Evolutionary conservation across 2,329 filamentous ascomycete genomes (phyloP), one percentile per base, ranked within the genome.

Genomic region (Xylariomycetidae sp.): DNA sequence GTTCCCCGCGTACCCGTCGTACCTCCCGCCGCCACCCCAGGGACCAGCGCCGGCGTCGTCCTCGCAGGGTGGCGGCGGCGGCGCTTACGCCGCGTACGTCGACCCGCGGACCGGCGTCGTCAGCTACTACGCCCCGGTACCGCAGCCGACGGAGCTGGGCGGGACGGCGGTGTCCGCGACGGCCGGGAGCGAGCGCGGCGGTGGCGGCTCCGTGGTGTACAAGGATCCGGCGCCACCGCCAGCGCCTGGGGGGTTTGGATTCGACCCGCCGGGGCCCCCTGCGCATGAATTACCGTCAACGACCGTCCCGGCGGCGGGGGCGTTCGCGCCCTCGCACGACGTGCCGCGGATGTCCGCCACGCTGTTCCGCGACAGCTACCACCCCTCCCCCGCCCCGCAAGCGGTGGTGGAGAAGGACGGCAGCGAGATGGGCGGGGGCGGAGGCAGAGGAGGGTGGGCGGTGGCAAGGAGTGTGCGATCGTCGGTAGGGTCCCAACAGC

Each of bases 61-160:
- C 6, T n/a, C n/a, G n/a, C n/a, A n/a, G n/a, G n/a, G n/a, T n/a
- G n/a, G n/a, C n/a, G n/a, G n/a, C n/a, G 34, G 32, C 22, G 9
- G 29, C 4, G 32, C 37, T 14, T 40, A 40, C 27, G 25, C 34
- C 17, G 9, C 31, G 8, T 43, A 40, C 20, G 24, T 35, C 23
- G 37, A 40, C 25, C 40, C 37, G 15, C 40, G 40, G 22, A 40
- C 34, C 10, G 34, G 29, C 5, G 15, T 19, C 8, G 24, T 34
- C 8, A 18, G 19, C 7, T 43, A 40, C 29, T 34, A 38, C 13
- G 31, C 37, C 12, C 14, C 26, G 1, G 34, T 36, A 19, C 38
- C 33, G 17, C 33, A 35, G 4, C 35, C 41, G 15, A 33, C 31
- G 7, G 31, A 39, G 22, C 18, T 37, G 6, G 33, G 33, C 2